Percentiles rank a stretch among this genome's conserved stretches.
Conservation (phyloP, 2,329 filamentous ascomycete genomes). For the Hortaea werneckii region DNA sequence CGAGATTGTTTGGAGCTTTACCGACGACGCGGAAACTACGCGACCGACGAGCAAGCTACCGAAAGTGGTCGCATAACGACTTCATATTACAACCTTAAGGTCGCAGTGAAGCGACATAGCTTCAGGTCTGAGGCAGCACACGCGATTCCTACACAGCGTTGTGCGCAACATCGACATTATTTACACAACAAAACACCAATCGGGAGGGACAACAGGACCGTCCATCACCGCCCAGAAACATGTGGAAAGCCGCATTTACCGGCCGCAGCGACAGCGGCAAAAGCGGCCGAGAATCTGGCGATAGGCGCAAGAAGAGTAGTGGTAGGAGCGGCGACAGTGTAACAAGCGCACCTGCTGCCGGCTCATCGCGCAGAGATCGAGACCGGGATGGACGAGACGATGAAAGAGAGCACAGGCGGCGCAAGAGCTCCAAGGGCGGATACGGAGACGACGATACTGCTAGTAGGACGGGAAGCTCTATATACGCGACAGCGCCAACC, state of each 20-base stretch:
- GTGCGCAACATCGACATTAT: no score
- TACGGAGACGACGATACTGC: constrained; percentile 10
- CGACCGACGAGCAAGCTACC: no score
- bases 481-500: constrained; percentile 29
- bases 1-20: no score
- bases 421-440: constrained; percentile 11
- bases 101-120: no score
- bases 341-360: constrained; percentile 7
- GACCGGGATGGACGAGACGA: constrained; percentile 13
- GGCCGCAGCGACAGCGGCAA: constrained; percentile 23
- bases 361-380: constrained; percentile 12
- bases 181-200: no score
- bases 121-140: no score
- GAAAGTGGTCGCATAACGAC: no score
- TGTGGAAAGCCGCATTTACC: constrained; percentile 27
- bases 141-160: no score
- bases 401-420: background rate
- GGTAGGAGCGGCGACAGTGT: constrained; percentile 13
- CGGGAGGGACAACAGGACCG: no score
- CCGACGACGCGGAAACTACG: no score
- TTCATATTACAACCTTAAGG: no score
- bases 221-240: constrained; percentile 3
- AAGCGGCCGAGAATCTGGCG: constrained; percentile 11
- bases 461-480: background rate
- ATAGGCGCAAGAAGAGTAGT: constrained; percentile 18